Base-by-base conservation (phyloP, 768 basidiomycete genomes). In the Boletus pseudo-olivaceus region DNA sequence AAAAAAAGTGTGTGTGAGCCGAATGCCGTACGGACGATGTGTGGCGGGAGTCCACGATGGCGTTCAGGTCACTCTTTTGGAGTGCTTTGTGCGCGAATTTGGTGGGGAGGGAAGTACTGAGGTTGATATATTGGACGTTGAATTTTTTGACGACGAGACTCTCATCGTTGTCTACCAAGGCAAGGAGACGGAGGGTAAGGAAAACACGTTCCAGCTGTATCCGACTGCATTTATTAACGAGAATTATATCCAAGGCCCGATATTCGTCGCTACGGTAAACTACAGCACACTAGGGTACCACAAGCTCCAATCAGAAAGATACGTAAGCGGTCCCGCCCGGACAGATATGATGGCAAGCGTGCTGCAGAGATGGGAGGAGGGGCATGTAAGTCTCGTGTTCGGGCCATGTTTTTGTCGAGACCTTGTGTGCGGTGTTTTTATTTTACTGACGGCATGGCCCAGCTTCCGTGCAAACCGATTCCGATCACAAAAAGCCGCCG, bases 91-190 rank as follows among this genome's bases (percentile, higher is more conserved):
- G 57, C 58, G 59, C 48, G 69, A n/a, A n/a, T n/a, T n/a, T n/a
- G n/a, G 70, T 56, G 72, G 47, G 34, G 54, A 58, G 26, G 49
- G 59, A 60, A n/a, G 61, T 59, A 64, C 54, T 51, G 73, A 75
- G 60, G 67, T 84, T 62, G 77, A 84, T 55, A 61, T 89, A 42
- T 66, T 90, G 66, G 85, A 85, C 62, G 78, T 74, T 40, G 85
- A 89, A 51, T 91, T 91, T 72, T 90, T 93, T 69, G 90, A 92
- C 74, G 85, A 89, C 61, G 80, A 84, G 67, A 74, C 69, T 63
- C 66, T 90, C 55, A 77, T 89, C 60, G 74, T 89, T 57, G 78
- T 88, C 55, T 86, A 81, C 72, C 81, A 79, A 68, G 68, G 70
- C 65, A 73, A 73, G 53, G 72, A 70, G 54, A 68, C 65, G 52